A percentile compares a stretch with the other conserved stretches of the same genome.
Conservation (phyloP, 148 eudicot genomes). For the Camellia japonica region DNA sequence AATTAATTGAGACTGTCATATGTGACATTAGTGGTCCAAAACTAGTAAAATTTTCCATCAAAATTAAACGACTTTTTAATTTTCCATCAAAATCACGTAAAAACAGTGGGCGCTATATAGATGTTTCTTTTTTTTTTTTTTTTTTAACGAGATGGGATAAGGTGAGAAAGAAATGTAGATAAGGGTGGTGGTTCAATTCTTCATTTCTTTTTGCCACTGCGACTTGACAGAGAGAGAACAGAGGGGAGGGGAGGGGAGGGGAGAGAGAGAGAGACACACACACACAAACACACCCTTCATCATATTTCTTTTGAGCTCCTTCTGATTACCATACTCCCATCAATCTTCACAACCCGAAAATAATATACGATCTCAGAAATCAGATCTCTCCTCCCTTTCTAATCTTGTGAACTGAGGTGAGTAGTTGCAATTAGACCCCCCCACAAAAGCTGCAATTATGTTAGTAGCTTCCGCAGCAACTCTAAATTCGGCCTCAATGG, state of each 20-base stretch:
- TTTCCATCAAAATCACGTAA: no score
- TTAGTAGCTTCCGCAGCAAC: conserved; percentile 29
- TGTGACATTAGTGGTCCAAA: no score
- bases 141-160: neutral
- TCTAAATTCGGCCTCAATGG: conserved; percentile 26
- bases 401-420: neutral
- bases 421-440: neutral
- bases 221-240: neutral
- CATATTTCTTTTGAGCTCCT: neutral
- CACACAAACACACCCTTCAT: no score
- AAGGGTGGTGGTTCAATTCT: conserved; percentile 10
- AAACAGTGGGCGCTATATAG: no score
- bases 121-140: no score
- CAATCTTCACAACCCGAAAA: neutral
- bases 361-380: no score
- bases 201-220: conserved; percentile 1
- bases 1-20: no score
- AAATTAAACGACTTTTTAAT: no score
- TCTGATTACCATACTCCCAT: neutral
- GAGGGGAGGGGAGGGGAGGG: neutral
- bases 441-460: conserved; percentile 28
- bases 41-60: no score
- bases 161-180: conserved; percentile 16
- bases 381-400: neutral
- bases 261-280: neutral